Base-by-base conservation (phyloP, 768 basidiomycete genomes). In the Hericium coralloides region DNA sequence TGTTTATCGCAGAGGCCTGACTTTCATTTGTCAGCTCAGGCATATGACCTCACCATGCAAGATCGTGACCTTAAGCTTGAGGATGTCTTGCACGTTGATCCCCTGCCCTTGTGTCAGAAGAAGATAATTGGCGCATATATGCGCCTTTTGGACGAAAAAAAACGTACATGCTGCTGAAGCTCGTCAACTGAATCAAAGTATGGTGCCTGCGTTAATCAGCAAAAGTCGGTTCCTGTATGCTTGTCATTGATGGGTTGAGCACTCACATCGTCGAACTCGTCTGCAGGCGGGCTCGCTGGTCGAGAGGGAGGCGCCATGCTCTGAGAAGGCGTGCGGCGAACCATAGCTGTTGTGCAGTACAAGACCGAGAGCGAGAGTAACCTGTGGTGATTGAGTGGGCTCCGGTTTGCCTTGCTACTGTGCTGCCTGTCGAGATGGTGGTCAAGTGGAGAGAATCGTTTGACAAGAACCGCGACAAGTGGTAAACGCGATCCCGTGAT, bases 81-180 rank as follows among this genome's bases (percentile, higher is more conserved):
- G 69, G 56, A 98, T 97, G 67, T 98, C 95, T 75, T 95, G 92
- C 25, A 93, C 85, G 62, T 94, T 95, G 69, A 95, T 95, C 14
- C 94, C 93, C 93, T 95, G 63, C 8, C 41, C 31, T 31, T 9
- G 31, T 31, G 31, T 9, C 7, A 31, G 31, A 31, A 25, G 18
- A 57, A 47, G 43, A 55, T 25, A 58, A 18, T 45, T 26, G 39
- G n/a, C 17, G 49, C 55, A 61, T 61, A 60, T 60, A 53, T 48
- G 36, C 52, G 53, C 36, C 20, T 38, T 23, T 20, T 31, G 31
- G 31, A 31, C 49, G 25, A 55, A 22, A 47, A 56, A 47, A 53
- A 18, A 53, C 64, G 23, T 41, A 68, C 69, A 59, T 69, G 68
- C 2, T 65, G 58, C 49, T 69, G 67, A 5, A 69, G 66, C 38